Evolutionary conservation across 2,329 filamentous ascomycete genomes (phyloP), one percentile per base, ranked within the genome.

Genomic region (Fusarium sp.): DNA sequence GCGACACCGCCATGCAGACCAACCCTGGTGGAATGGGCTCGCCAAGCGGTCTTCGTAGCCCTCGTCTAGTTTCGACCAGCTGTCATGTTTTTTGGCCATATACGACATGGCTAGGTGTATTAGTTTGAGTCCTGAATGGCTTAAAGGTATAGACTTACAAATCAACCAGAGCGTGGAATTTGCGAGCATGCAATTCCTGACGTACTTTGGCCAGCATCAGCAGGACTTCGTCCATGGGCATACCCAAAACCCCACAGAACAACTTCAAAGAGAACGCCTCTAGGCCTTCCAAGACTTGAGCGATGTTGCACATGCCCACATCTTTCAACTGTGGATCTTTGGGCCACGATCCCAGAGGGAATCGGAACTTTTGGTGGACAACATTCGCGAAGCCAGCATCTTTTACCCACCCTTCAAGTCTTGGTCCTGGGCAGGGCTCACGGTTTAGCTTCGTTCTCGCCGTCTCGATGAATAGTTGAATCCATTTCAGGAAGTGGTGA

Each of bases 361-460:
- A 62, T 57, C 77, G 78, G 62, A 74, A 77, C 9, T 70, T 34
- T 4, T 67, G 70, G 38, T 79, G 74, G 1, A 71, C 71, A n/a
- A 81, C 67, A 45, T 79, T 78, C 8, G 67, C 42, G 45, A 83
- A 82, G 1, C 81, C 81, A 4, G 73, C 77, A 2, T 76, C 74
- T 24, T 62, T 67, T n/a, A 81, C 67, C 74, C 76, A 79, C 6
- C 63, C 61, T 28, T 76, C 72, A 28, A 75, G 74, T 17, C 62
- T 55, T 1, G 69, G 71, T 2, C 73, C 76, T 0, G 75, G 74
- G 31, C 46, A 57, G 1, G 75, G 69, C 2, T 75, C 72, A 7
- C 75, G 74, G 7, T 65, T 62, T 4, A 72, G 54, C 31, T 15
- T 34, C 15, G 58, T 65, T 6, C 39, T 36, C 3, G 65, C 58